phyloP scores from a whole-genome alignment of 352 stramenopile genomes.

The Globisporangium megalacanthum region DNA sequence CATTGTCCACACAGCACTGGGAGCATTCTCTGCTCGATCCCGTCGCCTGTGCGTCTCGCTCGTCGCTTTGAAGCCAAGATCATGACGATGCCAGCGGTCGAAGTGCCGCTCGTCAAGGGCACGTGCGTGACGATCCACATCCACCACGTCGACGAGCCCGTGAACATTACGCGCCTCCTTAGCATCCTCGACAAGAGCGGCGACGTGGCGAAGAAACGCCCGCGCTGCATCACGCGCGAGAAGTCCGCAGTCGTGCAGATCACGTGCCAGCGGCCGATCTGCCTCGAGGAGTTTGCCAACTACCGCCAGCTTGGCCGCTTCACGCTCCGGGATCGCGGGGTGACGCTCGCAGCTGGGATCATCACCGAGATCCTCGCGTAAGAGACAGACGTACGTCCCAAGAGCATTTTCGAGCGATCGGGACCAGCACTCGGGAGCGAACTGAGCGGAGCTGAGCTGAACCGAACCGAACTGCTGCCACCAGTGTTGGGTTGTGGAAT shows the following conservation, averaged over 20 bases:
- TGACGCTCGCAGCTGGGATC: slow-evolving; percentile 80
- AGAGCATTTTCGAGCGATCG: too few relatives aligned
- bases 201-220: slow-evolving; percentile 77
- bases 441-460: too few relatives aligned
- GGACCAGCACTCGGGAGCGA: too few relatives aligned
- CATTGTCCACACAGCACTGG: slow-evolving; percentile 47
- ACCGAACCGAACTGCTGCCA: too few relatives aligned
- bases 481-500: too few relatives aligned
- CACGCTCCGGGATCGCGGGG: slow-evolving; percentile 75
- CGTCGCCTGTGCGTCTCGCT: slow-evolving; percentile 64
- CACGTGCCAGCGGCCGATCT: slow-evolving; percentile 67
- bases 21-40: slow-evolving; percentile 81
- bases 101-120: slow-evolving; percentile 83
- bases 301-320: slow-evolving; percentile 82
- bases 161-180: slow-evolving; percentile 73
- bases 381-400: slow-evolving; percentile 11
- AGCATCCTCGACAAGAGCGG: slow-evolving; percentile 68
- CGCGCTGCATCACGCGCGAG: slow-evolving; percentile 83
- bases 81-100: slow-evolving; percentile 83
- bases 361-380: slow-evolving; percentile 78
- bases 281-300: slow-evolving; percentile 72
- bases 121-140: slow-evolving; percentile 81
- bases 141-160: slow-evolving; percentile 83
- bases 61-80: slow-evolving; percentile 86
- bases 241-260: slow-evolving; percentile 82